These are phyloP conservation scores for Bryoerythrophyllum caledonicum DNA, from an alignment of 225 moss, liverwort and hornwort species.

Conservation along the genomic window DNA sequence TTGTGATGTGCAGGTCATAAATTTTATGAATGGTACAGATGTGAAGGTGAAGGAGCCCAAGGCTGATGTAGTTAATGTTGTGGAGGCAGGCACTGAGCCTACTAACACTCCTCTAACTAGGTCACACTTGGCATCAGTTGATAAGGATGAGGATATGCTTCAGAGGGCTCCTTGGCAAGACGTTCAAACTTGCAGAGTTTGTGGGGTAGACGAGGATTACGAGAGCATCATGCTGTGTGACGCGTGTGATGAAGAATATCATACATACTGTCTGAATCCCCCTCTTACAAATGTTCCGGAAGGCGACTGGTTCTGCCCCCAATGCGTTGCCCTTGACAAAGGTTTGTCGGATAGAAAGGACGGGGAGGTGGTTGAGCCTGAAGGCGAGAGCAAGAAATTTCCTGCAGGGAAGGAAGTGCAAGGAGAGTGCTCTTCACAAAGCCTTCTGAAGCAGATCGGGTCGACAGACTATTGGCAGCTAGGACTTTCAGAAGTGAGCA, in stretches of 20 bases:
- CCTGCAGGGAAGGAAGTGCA: conserved; percentile 36
- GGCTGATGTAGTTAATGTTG: conserved; percentile 31
- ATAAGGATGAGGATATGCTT: conserved; percentile 67
- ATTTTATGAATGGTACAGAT: conserved; percentile 50
- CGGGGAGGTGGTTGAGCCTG: conserved; percentile 47
- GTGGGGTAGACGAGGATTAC: conserved; percentile 98
- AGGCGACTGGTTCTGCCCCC: conserved; percentile 96
- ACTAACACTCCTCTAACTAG: conserved; percentile 41
- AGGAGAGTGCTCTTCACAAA: conserved; percentile 45
- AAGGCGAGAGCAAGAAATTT: conserved; percentile 65
- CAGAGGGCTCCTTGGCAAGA: conserved; percentile 98
- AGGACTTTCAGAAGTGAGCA: conserved; percentile 71
- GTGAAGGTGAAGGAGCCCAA: conserved; percentile 35
- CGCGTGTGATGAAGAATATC: conserved; percentile 97
- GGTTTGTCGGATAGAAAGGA: conserved; percentile 76
- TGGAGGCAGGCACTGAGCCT: conserved; percentile 32
- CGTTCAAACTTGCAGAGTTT: conserved; percentile 89
- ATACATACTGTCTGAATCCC: conserved; percentile 91
- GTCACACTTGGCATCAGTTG: conserved; percentile 43
- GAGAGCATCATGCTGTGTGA: conserved; percentile 98
- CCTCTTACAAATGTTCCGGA: conserved; percentile 93
- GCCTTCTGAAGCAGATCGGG: conserved; percentile 65
- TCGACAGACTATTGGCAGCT: conserved; percentile 90
- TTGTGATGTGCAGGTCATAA: conserved; percentile 55
- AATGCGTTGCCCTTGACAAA: conserved; percentile 89